A percentile compares a stretch with the other conserved stretches of the same genome.
phyloP scores from a whole-genome alignment of 176 grass and related monocot species.

The Eleusine coracana region DNA sequence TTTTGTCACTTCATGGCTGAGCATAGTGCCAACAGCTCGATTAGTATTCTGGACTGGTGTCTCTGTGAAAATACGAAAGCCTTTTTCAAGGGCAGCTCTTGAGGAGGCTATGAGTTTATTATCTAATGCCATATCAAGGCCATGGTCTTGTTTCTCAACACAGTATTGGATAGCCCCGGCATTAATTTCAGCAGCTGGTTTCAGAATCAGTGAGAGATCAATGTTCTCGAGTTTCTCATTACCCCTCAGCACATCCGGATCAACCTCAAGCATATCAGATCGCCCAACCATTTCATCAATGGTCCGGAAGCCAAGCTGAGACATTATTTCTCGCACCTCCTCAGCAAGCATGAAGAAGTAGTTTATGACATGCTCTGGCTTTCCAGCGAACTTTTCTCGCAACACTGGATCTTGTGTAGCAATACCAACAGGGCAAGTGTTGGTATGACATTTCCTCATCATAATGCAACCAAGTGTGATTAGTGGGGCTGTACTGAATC shows the following conservation, averaged over 20 bases:
- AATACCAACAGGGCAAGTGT: conserved; percentile 75
- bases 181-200: conserved; percentile 54
- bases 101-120: conserved; percentile 55
- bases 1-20: conserved; percentile 71
- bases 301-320: conserved; percentile 57
- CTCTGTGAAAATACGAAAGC: conserved; percentile 49
- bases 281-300: conserved; percentile 69
- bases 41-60: conserved; percentile 48
- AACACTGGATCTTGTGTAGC: conserved; percentile 76
- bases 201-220: conserved; percentile 60
- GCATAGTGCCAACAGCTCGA: conserved; percentile 72
- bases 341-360: conserved; percentile 72
- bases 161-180: conserved; percentile 54
- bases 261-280: conserved; percentile 66
- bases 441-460: conserved; percentile 74
- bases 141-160: conserved; percentile 69
- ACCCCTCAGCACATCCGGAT: conserved; percentile 41
- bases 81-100: conserved; percentile 51
- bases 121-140: conserved; percentile 64
- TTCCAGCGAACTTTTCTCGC: conserved; percentile 61
- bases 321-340: conserved; percentile 67
- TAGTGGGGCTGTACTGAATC: conserved; percentile 66
- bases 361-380: conserved; percentile 74
- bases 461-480: conserved; percentile 71
- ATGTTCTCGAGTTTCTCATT: conserved; percentile 61